Evolutionary conservation across 2,329 filamentous ascomycete genomes (phyloP).

Genomic region (Hymenoscyphus infarciens): DNA sequence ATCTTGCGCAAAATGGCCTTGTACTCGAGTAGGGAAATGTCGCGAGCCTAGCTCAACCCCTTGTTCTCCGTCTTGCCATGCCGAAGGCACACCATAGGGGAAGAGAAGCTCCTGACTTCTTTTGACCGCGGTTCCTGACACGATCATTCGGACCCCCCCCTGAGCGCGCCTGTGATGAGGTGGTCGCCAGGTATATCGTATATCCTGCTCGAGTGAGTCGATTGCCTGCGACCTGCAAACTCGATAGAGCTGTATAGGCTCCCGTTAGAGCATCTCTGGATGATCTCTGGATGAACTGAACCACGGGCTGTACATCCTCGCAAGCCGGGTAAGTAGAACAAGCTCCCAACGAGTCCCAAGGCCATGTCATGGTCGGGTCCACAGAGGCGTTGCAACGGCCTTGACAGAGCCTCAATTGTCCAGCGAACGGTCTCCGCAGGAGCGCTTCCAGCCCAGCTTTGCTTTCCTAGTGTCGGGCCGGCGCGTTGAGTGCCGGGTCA

Average conservation of each 20-base stretch:
- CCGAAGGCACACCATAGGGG: not conserved
- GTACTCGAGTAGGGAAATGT: too few species aligned
- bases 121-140: not conserved
- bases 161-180: not conserved
- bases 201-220: not conserved
- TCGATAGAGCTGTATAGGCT: not conserved
- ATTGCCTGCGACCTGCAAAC: not conserved
- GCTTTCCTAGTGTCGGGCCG: not conserved
- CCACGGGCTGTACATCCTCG: not conserved
- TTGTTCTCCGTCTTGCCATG: not conserved
- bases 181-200: not conserved
- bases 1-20: too few species aligned
- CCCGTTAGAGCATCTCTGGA: not conserved
- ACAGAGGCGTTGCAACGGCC: not conserved
- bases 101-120: not conserved
- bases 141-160: not conserved
- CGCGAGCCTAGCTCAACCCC: not conserved
- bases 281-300: not conserved
- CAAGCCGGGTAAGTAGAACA: not conserved
- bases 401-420: not conserved
- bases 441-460: not conserved
- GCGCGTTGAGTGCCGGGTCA: not conserved
- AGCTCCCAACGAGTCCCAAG: not conserved
- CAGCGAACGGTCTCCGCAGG: not conserved
- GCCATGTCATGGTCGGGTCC: conserved; percentile 1